Percentiles rank a stretch among this genome's conserved stretches.
phyloP scores from a whole-genome alignment of 805 yeast genomes.

The Cyberlindnera lachancei region DNA sequence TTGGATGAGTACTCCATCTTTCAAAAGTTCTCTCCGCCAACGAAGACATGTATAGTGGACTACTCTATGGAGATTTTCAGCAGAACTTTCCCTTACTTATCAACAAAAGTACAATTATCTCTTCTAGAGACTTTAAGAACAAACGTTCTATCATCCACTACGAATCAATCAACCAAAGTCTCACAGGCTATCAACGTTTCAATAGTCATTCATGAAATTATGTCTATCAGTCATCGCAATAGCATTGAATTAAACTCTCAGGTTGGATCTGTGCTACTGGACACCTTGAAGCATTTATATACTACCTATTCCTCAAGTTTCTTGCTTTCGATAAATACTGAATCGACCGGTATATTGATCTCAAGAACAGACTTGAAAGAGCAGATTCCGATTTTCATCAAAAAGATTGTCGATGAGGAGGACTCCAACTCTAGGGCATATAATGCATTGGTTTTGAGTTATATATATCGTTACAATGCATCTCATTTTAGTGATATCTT shows the following conservation, averaged over 20 bases:
- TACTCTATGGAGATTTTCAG: slow-evolving; percentile 72
- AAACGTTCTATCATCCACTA: slow-evolving; percentile 35
- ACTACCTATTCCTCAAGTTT: slow-evolving; percentile 14
- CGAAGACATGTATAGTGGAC: slow-evolving; percentile 57
- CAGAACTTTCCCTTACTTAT: slow-evolving; percentile 58
- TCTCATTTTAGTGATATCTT: slow-evolving; percentile 38
- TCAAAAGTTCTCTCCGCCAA: slow-evolving; percentile 32
- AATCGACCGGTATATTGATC: slow-evolving; percentile 47
- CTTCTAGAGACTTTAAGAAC: slow-evolving; percentile 74
- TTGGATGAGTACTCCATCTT: slow-evolving; percentile 28
- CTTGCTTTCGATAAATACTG: slow-evolving; percentile 43
- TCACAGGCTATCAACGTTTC: slow-evolving; percentile 58
- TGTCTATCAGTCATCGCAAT: slow-evolving; percentile 21
- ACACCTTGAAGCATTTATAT: slow-evolving; percentile 35
- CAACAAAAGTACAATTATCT: slow-evolving; percentile 77
- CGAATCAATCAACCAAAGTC: slow-evolving; percentile 26
- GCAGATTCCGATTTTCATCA: slow-evolving; percentile 48
- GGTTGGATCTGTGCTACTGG: slow-evolving; percentile 40
- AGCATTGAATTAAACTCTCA: slow-evolving; percentile 23
- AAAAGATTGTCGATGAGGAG: slow-evolving; percentile 54
- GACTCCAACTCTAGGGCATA: slow-evolving; percentile 63
- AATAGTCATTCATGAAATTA: slow-evolving; percentile 52
- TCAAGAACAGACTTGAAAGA: slow-evolving; percentile 32
- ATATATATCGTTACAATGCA: slow-evolving; percentile 35
- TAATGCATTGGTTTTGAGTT: slow-evolving; percentile 40